Conservation (phyloP, 2,329 filamentous ascomycete species). For the Monosporascus sp. region DNA sequence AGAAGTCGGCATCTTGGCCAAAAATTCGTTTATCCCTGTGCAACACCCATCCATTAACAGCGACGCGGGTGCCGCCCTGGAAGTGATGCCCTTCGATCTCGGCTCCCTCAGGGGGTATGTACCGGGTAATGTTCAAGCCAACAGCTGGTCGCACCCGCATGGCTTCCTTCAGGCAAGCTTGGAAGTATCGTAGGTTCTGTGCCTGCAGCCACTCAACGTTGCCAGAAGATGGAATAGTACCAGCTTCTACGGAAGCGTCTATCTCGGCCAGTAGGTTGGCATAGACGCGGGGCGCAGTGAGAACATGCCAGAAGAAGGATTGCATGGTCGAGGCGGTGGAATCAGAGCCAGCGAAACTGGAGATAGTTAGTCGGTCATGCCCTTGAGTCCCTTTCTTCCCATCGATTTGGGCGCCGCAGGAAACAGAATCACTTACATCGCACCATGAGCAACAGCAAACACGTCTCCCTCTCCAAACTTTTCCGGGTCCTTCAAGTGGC, state of each 20-base stretch:
- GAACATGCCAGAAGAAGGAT: constrained; percentile 47
- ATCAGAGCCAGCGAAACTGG: constrained; percentile 54
- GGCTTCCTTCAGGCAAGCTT: constrained; percentile 51
- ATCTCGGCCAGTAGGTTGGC: constrained; percentile 37
- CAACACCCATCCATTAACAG: constrained; percentile 50
- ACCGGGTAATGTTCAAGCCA: constrained; percentile 47
- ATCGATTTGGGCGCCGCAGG: not conserved
- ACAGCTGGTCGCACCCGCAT: constrained; percentile 52
- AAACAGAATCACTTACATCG: constrained; percentile 38
- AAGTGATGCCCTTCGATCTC: constrained; percentile 45
- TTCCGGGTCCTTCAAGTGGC: constrained; percentile 44
- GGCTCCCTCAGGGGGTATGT: constrained; percentile 45
- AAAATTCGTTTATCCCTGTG: constrained; percentile 43
- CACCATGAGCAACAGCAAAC: constrained; percentile 51
- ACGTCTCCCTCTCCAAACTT: constrained; percentile 46
- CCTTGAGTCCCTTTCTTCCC: not conserved
- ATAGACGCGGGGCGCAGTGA: constrained; percentile 39
- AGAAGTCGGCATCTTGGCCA: constrained; percentile 46
- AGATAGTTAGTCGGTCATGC: not conserved
- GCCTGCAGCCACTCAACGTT: constrained; percentile 43
- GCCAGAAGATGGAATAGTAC: constrained; percentile 29
- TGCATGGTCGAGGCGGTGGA: constrained; percentile 56
- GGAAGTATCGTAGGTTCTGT: constrained; percentile 46
- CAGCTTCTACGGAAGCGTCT: constrained; percentile 30
- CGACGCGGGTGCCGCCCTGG: constrained; percentile 46